Conservation (phyloP, 805 yeast genomes). For the Kluyveromyces wickerhamii region DNA sequence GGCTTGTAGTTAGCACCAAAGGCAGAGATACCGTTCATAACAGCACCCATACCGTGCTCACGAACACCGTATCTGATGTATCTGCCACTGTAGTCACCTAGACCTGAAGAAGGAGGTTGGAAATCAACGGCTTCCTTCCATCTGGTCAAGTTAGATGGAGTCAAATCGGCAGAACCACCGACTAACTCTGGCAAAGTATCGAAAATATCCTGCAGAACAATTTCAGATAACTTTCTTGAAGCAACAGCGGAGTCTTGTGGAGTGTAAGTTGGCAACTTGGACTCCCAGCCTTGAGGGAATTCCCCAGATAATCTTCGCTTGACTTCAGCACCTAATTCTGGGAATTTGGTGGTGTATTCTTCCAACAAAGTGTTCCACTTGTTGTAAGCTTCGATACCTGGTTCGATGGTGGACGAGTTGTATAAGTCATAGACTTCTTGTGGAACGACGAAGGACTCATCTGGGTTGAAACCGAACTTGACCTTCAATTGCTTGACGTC, state of each 20-base stretch:
- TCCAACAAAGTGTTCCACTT: conserved; percentile 67
- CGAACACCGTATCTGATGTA: conserved; percentile 97
- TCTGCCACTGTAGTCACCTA: conserved; percentile 87
- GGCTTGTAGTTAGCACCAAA: conserved; percentile 77
- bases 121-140: conserved; percentile 77
- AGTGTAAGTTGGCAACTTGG: conserved; percentile 69
- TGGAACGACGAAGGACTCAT: conserved; percentile 69
- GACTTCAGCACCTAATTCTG: conserved; percentile 71
- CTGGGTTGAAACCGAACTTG: conserved; percentile 83
- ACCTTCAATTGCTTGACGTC: conserved; percentile 82
- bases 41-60: conserved; percentile 99
- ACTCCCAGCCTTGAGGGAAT: conserved; percentile 79
- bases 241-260: conserved; percentile 79
- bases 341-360: conserved; percentile 59
- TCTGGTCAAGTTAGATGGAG: conserved; percentile 94
- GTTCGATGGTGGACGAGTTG: conserved; percentile 42
- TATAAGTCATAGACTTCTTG: conserved; percentile 72
- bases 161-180: conserved; percentile 98
- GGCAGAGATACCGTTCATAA: conserved; percentile 94
- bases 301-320: conserved; percentile 67
- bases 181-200: conserved; percentile 74
- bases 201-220: conserved; percentile 55
- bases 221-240: conserved; percentile 89
- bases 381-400: conserved; percentile 60
- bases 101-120: conserved; percentile 75